Base-by-base conservation (phyloP, 2,329 filamentous ascomycete genomes). In the Pyrenophora seminiperda region DNA sequence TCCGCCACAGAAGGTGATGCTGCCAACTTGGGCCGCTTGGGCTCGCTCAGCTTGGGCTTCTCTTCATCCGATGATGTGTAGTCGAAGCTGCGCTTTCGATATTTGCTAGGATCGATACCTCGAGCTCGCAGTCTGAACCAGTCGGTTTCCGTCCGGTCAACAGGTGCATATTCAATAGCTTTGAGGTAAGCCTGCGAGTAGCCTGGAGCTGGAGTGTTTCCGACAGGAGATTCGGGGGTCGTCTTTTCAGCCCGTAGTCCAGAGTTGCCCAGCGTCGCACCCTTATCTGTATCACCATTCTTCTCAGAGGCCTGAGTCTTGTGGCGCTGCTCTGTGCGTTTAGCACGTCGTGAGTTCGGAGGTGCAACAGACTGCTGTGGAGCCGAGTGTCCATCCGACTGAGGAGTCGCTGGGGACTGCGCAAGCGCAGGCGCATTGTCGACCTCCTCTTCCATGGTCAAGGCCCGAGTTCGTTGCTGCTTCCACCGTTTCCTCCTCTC, bases 81-180 rank as follows among this genome's bases (percentile, higher is more conserved):
- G 18, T 60, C 65, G 30, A 67, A 63, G 50, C 59, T 67, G 7
- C 65, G 69, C 54, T 71, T 73, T 20, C 63, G 65, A 36, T 61
- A 51, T 38, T 60, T 66, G 51, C 53, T 66, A 9, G 66, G 66
- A 48, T 78, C 73, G 37, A 81, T 66, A 7, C 79, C 80, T 58
- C 76, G 66, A 1, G 79, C 78, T 44, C 78, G 77, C 22, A 81
- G 68, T 34, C 73, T 68, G 68, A 82, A 83, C 63, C 79, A 83
- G 41, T 77, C 77, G 0, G 77, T 76, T 20, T 75, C 71, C 0
- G 79, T 81, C 3, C 74, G 75, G 59, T 78, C 76, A 32, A 73
- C 61, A 30, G 65, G 62, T 20, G 62, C 56, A 29, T 56, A 63
- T 3, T 57, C 31, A 34, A 40, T 44, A 2, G 49, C 56, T 17